Conservation (phyloP, 768 basidiomycete genomes). For the Tylopilus sp. region DNA sequence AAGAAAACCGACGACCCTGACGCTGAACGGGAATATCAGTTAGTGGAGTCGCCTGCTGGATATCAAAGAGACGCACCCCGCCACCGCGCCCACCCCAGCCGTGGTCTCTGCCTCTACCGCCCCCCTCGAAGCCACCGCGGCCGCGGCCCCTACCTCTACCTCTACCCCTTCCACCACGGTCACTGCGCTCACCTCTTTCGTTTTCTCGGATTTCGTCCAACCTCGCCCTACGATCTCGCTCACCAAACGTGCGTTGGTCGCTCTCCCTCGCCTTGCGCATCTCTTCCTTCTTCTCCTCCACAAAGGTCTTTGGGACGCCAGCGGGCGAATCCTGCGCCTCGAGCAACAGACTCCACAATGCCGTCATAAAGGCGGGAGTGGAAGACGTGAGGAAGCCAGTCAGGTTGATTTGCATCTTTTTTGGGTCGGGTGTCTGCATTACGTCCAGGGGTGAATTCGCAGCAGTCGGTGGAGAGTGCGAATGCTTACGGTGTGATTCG, state of each 20-base stretch:
- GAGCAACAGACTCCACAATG: slow-evolving; percentile 87
- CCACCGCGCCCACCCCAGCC: slow-evolving; percentile 71
- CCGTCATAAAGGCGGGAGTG: slow-evolving; percentile 82
- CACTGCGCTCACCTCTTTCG: slow-evolving; percentile 48
- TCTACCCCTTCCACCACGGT: slow-evolving; percentile 47
- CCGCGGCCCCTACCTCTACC: slow-evolving; percentile 59
- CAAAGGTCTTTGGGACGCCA: slow-evolving; percentile 85
- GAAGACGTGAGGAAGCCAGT: slow-evolving; percentile 90
- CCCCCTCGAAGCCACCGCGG: slow-evolving; percentile 46
- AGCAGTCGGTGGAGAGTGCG: too few species aligned
- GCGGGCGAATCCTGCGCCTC: slow-evolving; percentile 88
- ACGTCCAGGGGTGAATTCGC: neutral
- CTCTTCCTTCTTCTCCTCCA: slow-evolving; percentile 91
- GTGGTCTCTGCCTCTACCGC: slow-evolving; percentile 48
- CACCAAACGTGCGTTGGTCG: slow-evolving; percentile 63
- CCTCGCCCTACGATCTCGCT: slow-evolving; percentile 64
- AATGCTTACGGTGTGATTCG: slow-evolving; percentile 67
- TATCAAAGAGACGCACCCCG: slow-evolving; percentile 30
- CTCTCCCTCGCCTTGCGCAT: slow-evolving; percentile 67
- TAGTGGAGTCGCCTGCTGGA: slow-evolving; percentile 2
- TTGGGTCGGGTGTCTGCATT: slow-evolving; percentile 79
- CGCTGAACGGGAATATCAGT: slow-evolving; percentile 28
- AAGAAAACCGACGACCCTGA: slow-evolving; percentile 43
- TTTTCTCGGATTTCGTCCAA: slow-evolving; percentile 66
- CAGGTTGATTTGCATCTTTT: slow-evolving; percentile 93